Evolutionary conservation across 306 rosid genomes (phyloP).

Genomic region (Medicago ruthenica): DNA sequence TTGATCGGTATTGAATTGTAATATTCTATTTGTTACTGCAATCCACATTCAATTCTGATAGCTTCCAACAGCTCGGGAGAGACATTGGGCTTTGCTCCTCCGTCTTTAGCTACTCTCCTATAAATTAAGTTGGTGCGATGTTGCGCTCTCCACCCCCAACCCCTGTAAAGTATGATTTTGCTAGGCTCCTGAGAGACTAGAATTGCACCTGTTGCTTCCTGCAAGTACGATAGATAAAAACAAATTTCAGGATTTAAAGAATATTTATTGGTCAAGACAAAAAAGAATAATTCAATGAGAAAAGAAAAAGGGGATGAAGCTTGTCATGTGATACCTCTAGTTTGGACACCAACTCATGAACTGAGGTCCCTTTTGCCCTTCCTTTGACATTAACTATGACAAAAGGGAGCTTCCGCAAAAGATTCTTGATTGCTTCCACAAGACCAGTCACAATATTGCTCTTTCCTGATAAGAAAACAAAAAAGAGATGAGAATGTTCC

Average conservation of each 20-base stretch:
- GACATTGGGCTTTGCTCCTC: constrained; percentile 44
- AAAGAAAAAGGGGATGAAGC: constrained; percentile 18
- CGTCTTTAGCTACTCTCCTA: constrained; percentile 27
- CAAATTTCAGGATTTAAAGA: constrained; percentile 40
- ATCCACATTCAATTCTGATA: constrained; percentile 86
- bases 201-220: constrained; percentile 90
- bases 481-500: background rate
- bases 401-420: constrained; percentile 75
- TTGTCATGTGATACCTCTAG: constrained; percentile 67
- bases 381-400: constrained; percentile 86
- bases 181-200: constrained; percentile 88
- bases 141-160: constrained; percentile 78
- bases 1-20: constrained; percentile 25
- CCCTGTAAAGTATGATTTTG: constrained; percentile 86
- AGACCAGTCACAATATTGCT: constrained; percentile 78
- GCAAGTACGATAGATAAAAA: constrained; percentile 28
- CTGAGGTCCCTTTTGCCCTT: constrained; percentile 93
- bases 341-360: constrained; percentile 74
- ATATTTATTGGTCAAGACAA: constrained; percentile 4
- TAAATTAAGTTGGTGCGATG: constrained; percentile 34
- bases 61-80: constrained; percentile 88
- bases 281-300: constrained; percentile 32
- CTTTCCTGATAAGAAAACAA: constrained; percentile 59
- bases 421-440: constrained; percentile 72
- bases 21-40: constrained; percentile 47